Evolutionary conservation across 495 filamentous ascomycete genomes (phyloP), one percentile per base, ranked within the genome.

Genomic region (Astrocystis sublimbata): DNA sequence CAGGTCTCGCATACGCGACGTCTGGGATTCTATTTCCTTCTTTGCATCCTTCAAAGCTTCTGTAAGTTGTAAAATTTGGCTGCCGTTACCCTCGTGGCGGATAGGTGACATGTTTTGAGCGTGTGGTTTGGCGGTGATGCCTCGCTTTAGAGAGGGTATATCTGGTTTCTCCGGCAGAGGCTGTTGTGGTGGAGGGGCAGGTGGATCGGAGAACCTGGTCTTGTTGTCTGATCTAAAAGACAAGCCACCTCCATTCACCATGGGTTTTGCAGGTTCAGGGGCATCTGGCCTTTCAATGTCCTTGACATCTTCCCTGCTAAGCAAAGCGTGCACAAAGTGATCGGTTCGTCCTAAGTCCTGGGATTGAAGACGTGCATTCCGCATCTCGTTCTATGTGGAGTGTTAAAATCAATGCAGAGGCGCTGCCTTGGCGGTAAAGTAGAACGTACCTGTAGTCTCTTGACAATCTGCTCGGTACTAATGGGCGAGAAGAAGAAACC

Each of bases 391-490:
- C 94, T 98, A 54, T 10, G 51, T 21, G 12, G 38, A 10, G 12
- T 7, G 57, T 71, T 64, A 54, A 52, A 23, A 21, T n/a, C n/a
- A 33, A 12, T 6, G 7, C 23, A 24, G 26, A 3, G 41, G 51
- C 64, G 53, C 63, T 58, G 24, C 58, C 53, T 56, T 61, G 62
- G 23, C 21, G 15, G 47, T 38, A 21, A 23, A 17, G 15, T 28
- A 28, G 17, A 24, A 80, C 90, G 83, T 84, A 97, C 94, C 65
- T 91, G 91, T 43, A 98, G 83, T 71, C 88, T 89, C 73, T 97
- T 97, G 33, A 97, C 91, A 38, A 98, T 91, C 64, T 96, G 91
- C 67, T 98, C 94, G 53, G 96, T 92, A 9, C 92, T 93, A 35
- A 97, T 87, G 2, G 92, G 90, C 15, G 89, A 90, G 62, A 93